Conservation (phyloP, 2,329 filamentous ascomycete genomes). For the Salinomyces thailandicus region DNA sequence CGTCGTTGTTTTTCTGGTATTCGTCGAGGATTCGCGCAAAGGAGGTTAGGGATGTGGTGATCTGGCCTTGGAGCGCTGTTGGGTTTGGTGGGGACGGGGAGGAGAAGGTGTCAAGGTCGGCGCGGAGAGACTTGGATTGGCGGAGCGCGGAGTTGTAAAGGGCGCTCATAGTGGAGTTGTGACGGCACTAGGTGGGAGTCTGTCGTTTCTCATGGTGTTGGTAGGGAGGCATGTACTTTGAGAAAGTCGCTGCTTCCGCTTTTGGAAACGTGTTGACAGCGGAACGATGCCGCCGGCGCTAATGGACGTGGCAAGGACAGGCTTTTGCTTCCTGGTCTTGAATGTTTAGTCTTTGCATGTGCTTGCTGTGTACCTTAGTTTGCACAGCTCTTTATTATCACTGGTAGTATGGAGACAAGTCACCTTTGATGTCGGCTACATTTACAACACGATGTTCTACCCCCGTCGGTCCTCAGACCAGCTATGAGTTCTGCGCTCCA, state of each 20-base stretch:
- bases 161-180: conserved; percentile 1
- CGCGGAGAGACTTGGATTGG: conserved; percentile 69
- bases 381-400: no score
- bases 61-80: conserved; percentile 50
- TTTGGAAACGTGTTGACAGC: not conserved
- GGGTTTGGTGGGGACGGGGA: conserved; percentile 44
- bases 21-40: conserved; percentile 88
- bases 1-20: conserved; percentile 73
- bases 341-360: no score
- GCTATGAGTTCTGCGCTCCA: no score
- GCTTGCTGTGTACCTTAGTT: no score
- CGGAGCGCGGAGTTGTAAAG: conserved; percentile 78
- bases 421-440: no score
- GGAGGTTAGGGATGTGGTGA: conserved; percentile 66
- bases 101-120: conserved; percentile 63
- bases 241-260: not conserved
- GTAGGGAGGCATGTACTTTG: not conserved
- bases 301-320: no score
- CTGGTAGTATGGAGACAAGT: no score
- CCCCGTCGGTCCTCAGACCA: no score
- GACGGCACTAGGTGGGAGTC: no score
- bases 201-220: no score
- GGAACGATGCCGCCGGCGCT: not conserved
- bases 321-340: no score
- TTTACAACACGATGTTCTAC: no score